A percentile compares a stretch with the other conserved stretches of the same genome.
Conservation (phyloP, 495 filamentous ascomycete species). For the Acidiella bohemica region DNA sequence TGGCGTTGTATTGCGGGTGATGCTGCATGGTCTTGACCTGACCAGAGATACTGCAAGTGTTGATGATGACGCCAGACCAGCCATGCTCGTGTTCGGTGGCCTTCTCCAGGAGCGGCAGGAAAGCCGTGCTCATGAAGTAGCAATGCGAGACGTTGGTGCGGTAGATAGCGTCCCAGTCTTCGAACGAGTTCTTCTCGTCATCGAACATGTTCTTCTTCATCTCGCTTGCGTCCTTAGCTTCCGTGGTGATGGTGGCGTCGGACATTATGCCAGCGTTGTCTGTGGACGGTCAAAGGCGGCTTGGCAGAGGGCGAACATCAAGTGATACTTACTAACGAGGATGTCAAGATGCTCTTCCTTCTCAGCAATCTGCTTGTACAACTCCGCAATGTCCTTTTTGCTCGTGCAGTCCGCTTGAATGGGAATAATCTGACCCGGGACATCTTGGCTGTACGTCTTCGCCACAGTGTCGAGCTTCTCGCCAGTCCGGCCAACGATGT, state of each 20-base stretch:
- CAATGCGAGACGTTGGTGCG: constrained; percentile 21
- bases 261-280: constrained; percentile 41
- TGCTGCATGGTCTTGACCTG: constrained; percentile 21
- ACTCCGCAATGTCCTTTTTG: constrained; percentile 34
- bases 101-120: constrained; percentile 24
- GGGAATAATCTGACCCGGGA: constrained; percentile 44
- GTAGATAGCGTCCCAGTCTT: constrained; percentile 23
- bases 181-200: constrained; percentile 12
- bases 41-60: constrained; percentile 24
- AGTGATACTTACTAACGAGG: too few relatives aligned
- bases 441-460: constrained; percentile 33
- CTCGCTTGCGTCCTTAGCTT: constrained; percentile 19
- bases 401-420: constrained; percentile 38
- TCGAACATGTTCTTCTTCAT: constrained; percentile 24
- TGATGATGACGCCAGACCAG: constrained; percentile 21
- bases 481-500: constrained; percentile 44
- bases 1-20: constrained; percentile 24
- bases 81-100: constrained; percentile 15
- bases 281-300: too few relatives aligned
- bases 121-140: constrained; percentile 22
- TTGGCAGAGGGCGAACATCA: too few relatives aligned
- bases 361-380: constrained; percentile 34
- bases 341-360: constrained; percentile 37
- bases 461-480: constrained; percentile 44
- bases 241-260: constrained; percentile 18